These are phyloP conservation scores for Polygonum maritimum DNA, from an alignment of 148 eudicot genomes.

Conservation along the genomic window DNA sequence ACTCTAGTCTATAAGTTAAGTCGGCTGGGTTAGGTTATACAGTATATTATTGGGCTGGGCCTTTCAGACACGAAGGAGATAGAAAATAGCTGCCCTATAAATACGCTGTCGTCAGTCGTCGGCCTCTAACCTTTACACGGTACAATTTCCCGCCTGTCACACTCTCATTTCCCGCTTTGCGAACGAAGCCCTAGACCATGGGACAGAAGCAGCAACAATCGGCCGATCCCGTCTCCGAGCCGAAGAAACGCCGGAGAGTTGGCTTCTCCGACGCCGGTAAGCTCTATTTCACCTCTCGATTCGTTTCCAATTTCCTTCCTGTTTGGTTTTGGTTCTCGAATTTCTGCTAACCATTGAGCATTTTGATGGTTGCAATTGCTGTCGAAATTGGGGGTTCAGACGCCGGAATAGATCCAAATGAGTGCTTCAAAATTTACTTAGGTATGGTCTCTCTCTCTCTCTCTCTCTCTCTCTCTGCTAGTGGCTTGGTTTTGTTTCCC, in stretches of 20 bases:
- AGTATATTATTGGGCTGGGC: neutral
- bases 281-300: neutral
- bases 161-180: constrained; percentile 36
- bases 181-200: constrained; percentile 77
- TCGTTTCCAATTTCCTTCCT: neutral
- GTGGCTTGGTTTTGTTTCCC: neutral
- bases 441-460: constrained; percentile 29
- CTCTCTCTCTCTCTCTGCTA: neutral
- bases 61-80: neutral
- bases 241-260: constrained; percentile 79
- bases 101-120: neutral
- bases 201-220: constrained; percentile 60
- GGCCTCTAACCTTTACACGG: neutral
- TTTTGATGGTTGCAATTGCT: neutral
- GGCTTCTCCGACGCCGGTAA: constrained; percentile 47
- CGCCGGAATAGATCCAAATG: constrained; percentile 64
- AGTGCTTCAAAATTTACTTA: constrained; percentile 70
- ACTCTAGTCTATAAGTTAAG: too few species aligned
- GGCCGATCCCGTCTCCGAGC: constrained; percentile 38
- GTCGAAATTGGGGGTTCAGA: constrained; percentile 29
- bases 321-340: neutral
- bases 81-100: neutral
- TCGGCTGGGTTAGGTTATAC: too few species aligned
- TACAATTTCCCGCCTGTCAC: constrained; percentile 48
- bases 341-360: neutral